phyloP scores from a whole-genome alignment of 805 yeast genomes.

The Hanseniaspora thailandica region DNA sequence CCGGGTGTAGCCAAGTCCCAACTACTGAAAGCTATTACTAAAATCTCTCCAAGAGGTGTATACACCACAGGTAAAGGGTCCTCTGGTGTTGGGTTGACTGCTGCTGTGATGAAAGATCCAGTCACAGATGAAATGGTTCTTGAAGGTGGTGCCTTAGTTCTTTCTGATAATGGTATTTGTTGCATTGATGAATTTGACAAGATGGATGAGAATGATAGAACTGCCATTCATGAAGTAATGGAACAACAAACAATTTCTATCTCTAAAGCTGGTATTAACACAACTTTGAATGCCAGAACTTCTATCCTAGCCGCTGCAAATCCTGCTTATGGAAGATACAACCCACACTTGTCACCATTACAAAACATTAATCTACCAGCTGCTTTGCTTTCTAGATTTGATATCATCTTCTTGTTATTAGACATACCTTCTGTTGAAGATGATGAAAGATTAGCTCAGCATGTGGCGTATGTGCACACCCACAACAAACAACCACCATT shows the following conservation, averaged over 20 bases:
- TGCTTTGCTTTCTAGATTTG: conserved; percentile 89
- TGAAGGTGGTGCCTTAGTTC: conserved; percentile 95
- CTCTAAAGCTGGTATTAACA: conserved; percentile 94
- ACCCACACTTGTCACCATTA: conserved; percentile 77
- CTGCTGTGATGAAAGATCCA: conserved; percentile 97
- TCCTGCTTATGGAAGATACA: conserved; percentile 90
- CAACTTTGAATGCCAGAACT: conserved; percentile 89
- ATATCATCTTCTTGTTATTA: conserved; percentile 70
- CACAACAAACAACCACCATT: conserved; percentile 73
- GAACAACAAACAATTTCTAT: conserved; percentile 97
- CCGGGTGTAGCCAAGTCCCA: conserved; percentile 99
- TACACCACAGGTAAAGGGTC: conserved; percentile 98
- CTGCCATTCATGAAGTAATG: conserved; percentile 98
- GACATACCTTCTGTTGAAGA: conserved; percentile 71
- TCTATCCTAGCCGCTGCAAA: conserved; percentile 98
- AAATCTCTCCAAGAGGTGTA: conserved; percentile 91
- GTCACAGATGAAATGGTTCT: conserved; percentile 97
- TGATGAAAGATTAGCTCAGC: conserved; percentile 81
- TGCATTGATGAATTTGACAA: conserved; percentile 98
- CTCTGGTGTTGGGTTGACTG: conserved; percentile 96
- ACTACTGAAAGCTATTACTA: conserved; percentile 75
- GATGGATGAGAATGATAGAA: conserved; percentile 94
- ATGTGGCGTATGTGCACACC: conserved; percentile 94
- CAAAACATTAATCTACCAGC: conserved; percentile 96
- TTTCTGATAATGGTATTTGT: conserved; percentile 96